Evolutionary conservation across 352 stramenopile genomes (phyloP).

Genomic region (Globisporangium apiculatum): DNA sequence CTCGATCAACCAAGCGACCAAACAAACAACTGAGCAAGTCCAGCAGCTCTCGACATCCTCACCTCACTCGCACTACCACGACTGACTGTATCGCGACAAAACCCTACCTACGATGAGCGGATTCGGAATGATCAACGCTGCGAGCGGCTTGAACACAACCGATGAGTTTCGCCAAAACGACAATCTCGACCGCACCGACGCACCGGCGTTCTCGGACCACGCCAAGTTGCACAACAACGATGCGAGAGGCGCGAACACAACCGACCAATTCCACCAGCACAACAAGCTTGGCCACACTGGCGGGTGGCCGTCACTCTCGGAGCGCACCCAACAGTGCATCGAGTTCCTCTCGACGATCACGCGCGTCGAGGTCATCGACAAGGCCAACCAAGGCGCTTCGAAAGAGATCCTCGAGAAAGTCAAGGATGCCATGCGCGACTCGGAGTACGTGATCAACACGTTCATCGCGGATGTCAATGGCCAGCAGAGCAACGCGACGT

Average conservation of each 20-base stretch:
- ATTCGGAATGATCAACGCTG: background rate
- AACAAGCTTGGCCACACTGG: background rate
- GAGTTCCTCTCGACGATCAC: slow-evolving; percentile 6
- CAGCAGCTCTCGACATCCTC: no score
- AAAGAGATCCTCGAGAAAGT: no score
- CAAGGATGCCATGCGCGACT: slow-evolving; percentile 5
- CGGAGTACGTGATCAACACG: slow-evolving; percentile 5
- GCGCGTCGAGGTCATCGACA: slow-evolving; percentile 6
- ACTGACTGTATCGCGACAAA: no score
- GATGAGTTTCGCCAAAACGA: background rate
- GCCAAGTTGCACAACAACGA: background rate
- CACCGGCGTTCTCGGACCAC: background rate
- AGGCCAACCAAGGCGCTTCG: background rate
- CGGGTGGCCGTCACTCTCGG: background rate
- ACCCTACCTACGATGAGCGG: no score
- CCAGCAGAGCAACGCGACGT: background rate
- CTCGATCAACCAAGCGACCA: no score
- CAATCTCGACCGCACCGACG: background rate
- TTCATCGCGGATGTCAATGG: background rate
- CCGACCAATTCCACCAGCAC: background rate
- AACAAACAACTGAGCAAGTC: no score
- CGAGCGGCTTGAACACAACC: background rate
- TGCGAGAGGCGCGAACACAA: no score
- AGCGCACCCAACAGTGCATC: slow-evolving; percentile 8
- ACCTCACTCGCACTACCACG: no score